Base-by-base conservation (phyloP, 176 grass and related monocot species). In the Puccinellia tenuiflora region DNA sequence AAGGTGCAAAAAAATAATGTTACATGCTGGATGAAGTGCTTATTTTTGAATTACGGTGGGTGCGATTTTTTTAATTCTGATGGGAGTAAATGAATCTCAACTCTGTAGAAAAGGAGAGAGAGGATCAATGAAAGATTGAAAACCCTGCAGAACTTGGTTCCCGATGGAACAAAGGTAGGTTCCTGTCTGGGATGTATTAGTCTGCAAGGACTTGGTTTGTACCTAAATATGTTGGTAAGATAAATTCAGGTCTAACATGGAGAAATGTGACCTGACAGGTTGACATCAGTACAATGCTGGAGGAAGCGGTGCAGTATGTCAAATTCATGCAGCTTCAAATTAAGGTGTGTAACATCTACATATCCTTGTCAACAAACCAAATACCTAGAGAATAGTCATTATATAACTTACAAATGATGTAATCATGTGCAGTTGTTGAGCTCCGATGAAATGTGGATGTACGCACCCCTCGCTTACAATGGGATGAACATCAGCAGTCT, bases 241-340 rank as follows among this genome's bases (percentile, higher is more conserved):
- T 65, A 46, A 54, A 48, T 18, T 35, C 25, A 39, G 55, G 22
- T 52, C 25, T 90, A 79, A 86, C 57, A 57, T 57, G 6, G 38
- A 25, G 68, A 46, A 70, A 73, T 90, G 35, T 85, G 42, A 70
- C 72, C 6, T 90, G 42, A 57, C 82, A 98, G 96, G 96, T 95
- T 83, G 96, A 98, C 77, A 92, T 98, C 61, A 98, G 92, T 85
- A 98, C 96, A 77, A 98, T 98, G 96, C 89, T 98, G 25, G 96
- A 98, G 86, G 96, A 98, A 88, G 96, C 92, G 80, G 92, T 88
- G 42, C 82, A 95, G 33, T 98, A 95, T 88, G 96, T 98, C 3
- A 95, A 93, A 68, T 95, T 98, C 85, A 78, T 98, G 80, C 91
- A 98, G 88, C 81, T 93, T 79, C 96, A 98, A 75, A 98, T 98